Base-by-base conservation (phyloP, 208 protist species). In the Angomonas ambiguus region DNA sequence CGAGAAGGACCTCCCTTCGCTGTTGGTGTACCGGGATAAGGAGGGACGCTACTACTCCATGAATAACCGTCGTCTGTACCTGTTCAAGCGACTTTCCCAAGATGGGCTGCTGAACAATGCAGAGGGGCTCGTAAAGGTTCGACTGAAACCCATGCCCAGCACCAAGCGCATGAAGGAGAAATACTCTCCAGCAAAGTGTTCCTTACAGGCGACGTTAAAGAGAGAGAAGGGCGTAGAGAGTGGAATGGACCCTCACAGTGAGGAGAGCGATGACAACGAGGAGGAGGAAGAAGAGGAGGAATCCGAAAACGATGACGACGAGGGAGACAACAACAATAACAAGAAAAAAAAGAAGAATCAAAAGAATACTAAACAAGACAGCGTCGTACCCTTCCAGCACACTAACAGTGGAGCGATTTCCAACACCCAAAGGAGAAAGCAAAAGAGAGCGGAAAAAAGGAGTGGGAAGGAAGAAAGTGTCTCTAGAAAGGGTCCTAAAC, bases 21-120 rank as follows among this genome's bases (percentile, higher is more conserved):
- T 96, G 22, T 79, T 65, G 31, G 85, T 96, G 16, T 74, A 94
- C 31, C 72, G 68, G 11, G 83, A 92, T 55, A 34, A 59, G 11
- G 24, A 59, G 25, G 10, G 25, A 6, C 10, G 20, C 3, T 53
- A 53, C 20, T 53, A 53, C 20, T 53, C 45, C 45, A 53, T 53
- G 45, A 53, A 53, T 53, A 53, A 53, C 20, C 45, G 45, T 53
- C 45, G 45, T 5, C 20, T 53, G 45, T 53, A 53, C 16, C 20
- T 53, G 8, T 53, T 22, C 4, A 53, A 53, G 24, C 10, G 20
- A 53, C 45, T 41, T 13, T 5, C 35, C 8, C 35, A 13, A 41
- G 35, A 41, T 5, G 35, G 35, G 35, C 13, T 41, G 35, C 13
- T 53, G 24, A 53, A 53, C 5, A 53, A 53, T 53, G 45, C 13